Conservation (phyloP, 1,139 yeast species). For the Scheffersomyces cryptocercus region DNA sequence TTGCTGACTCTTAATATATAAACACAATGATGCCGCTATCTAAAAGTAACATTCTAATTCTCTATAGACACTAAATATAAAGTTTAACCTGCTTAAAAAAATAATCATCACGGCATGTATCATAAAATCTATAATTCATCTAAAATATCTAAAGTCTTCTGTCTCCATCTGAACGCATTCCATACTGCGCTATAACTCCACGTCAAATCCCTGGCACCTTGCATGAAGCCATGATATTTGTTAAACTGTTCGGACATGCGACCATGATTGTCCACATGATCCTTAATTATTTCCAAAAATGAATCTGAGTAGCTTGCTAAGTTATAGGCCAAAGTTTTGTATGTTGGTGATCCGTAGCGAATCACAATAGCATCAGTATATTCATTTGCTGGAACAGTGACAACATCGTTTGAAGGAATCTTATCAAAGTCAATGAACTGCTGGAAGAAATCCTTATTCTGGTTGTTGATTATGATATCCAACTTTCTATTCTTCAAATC, state of each 20-base stretch:
- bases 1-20: neutral
- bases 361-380: conserved; percentile 5
- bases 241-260: conserved; percentile 89
- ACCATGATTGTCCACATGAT: conserved; percentile 74
- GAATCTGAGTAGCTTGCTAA: conserved; percentile 69
- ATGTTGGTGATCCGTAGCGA: conserved; percentile 47
- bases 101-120: neutral
- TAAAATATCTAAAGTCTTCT: conserved; percentile 22
- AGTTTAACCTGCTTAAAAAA: neutral
- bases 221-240: conserved; percentile 76
- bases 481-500: conserved; percentile 21
- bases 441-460: conserved; percentile 30
- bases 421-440: conserved; percentile 24
- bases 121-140: conserved; percentile 3
- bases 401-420: neutral
- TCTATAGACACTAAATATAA: neutral
- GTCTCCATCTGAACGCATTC: conserved; percentile 69
- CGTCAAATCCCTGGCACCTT: conserved; percentile 84
- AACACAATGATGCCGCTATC: neutral
- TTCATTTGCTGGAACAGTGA: neutral
- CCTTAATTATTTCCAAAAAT: conserved; percentile 67
- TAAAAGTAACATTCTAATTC: neutral
- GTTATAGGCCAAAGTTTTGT: conserved; percentile 43
- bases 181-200: conserved; percentile 90
- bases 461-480: conserved; percentile 26